Conservation (phyloP, 805 yeast genomes). For the Blastobotrys robertii region DNA sequence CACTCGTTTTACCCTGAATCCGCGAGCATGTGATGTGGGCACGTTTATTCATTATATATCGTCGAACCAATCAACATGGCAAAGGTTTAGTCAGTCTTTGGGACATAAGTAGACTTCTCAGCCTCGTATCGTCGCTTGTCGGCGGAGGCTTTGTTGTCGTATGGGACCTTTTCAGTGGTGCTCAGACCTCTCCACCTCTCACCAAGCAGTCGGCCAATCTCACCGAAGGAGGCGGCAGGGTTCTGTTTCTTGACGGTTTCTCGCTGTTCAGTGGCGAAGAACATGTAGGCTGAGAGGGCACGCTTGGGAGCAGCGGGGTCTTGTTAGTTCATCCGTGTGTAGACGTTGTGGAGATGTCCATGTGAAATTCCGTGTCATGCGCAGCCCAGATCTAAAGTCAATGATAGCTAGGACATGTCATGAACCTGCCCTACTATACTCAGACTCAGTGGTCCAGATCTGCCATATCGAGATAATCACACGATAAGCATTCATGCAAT, state of each 20-base stretch:
- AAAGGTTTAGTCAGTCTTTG: not conserved
- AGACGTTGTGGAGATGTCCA: no score
- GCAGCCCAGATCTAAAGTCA: no score
- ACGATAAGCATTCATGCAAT: no score
- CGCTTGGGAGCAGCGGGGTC: slow-evolving; percentile 95
- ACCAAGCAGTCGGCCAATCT: slow-evolving; percentile 90
- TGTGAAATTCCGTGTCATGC: no score
- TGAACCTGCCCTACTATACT: not conserved
- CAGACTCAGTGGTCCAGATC: not conserved
- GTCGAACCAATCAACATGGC: no score
- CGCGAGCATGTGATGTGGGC: no score
- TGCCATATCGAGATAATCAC: no score
- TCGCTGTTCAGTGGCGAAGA: slow-evolving; percentile 95
- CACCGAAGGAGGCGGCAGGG: slow-evolving; percentile 90
- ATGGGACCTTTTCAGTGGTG: slow-evolving; percentile 77
- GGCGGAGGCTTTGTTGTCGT: slow-evolving; percentile 85
- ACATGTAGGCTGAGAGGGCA: slow-evolving; percentile 96
- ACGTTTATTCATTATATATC: no score
- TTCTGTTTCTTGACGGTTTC: slow-evolving; percentile 90
- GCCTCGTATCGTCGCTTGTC: slow-evolving; percentile 97
- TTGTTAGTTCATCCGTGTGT: slow-evolving; percentile 11
- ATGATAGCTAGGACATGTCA: no score
- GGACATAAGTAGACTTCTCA: slow-evolving; percentile 66
- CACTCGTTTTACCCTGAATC: no score
- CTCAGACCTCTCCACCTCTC: slow-evolving; percentile 90